Percentiles rank a stretch among this genome's conserved stretches.
Evolutionary conservation across 2,329 filamentous ascomycete species (phyloP).

Genomic region (Ambrosiella cleistominuta): DNA sequence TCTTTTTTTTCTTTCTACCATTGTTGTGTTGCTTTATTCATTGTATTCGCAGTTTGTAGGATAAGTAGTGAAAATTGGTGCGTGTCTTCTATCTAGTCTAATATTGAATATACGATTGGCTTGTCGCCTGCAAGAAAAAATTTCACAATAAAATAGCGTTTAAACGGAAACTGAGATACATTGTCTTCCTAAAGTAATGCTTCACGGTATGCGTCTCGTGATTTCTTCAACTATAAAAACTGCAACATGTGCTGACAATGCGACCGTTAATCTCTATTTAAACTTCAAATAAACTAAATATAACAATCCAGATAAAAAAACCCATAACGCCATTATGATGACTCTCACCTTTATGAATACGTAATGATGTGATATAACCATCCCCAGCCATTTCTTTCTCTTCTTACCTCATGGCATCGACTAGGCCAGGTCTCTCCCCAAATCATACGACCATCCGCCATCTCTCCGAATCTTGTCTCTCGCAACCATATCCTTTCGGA

Average conservation of each 20-base stretch:
- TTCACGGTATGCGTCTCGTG: no score
- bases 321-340: background rate
- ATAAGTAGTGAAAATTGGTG: no score
- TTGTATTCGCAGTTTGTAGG: no score
- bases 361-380: background rate
- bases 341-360: background rate
- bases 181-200: no score
- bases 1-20: no score
- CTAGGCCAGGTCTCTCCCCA: conserved; percentile 28
- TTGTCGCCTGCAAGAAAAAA: no score
- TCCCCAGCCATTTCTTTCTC: background rate
- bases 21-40: no score
- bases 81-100: no score
- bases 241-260: background rate
- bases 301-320: background rate
- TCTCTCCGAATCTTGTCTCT: conserved; percentile 65
- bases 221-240: background rate
- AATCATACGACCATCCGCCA: conserved; percentile 66
- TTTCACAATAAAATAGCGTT: no score
- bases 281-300: background rate
- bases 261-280: background rate
- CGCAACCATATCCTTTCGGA: conserved; percentile 59
- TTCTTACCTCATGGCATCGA: background rate
- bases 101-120: no score
- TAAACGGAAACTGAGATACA: no score